phyloP scores from a whole-genome alignment of 805 yeast genomes.

The Pichia ethanolica region DNA sequence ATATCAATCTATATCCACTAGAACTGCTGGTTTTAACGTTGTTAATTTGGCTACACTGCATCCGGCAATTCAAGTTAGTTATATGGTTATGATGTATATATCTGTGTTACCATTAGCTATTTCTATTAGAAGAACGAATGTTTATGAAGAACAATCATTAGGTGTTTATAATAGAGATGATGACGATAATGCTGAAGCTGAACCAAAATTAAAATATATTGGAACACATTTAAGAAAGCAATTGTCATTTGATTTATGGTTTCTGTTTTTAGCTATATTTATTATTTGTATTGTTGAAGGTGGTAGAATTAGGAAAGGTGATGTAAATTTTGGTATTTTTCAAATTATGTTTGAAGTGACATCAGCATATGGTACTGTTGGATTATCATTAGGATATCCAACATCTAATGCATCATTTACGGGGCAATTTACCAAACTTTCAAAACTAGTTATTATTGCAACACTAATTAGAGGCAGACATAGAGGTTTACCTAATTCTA shows the following conservation, averaged over 20 bases:
- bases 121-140: conserved; percentile 93
- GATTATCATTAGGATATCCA: conserved; percentile 82
- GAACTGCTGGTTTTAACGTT: conserved; percentile 88
- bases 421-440: conserved; percentile 60
- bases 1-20: conserved; percentile 83
- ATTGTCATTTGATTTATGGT: conserved; percentile 93
- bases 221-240: conserved; percentile 88
- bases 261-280: conserved; percentile 76
- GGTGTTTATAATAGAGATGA: conserved; percentile 57
- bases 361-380: conserved; percentile 96
- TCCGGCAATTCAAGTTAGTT: conserved; percentile 89
- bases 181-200: conserved; percentile 27
- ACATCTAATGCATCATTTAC: conserved; percentile 59
- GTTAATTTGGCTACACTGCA: conserved; percentile 64
- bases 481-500: conserved; percentile 88
- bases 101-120: conserved; percentile 95
- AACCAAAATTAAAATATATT: conserved; percentile 52
- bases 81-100: conserved; percentile 96
- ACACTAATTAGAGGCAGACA: conserved; percentile 94
- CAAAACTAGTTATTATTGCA: conserved; percentile 79
- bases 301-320: conserved; percentile 39
- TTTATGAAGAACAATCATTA: conserved; percentile 92
- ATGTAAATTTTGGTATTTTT: conserved; percentile 55
- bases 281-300: conserved; percentile 85
- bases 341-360: conserved; percentile 77